Evolutionary conservation across 345 rosid genomes (phyloP).

Genomic region (Bretschneidera sinensis): DNA sequence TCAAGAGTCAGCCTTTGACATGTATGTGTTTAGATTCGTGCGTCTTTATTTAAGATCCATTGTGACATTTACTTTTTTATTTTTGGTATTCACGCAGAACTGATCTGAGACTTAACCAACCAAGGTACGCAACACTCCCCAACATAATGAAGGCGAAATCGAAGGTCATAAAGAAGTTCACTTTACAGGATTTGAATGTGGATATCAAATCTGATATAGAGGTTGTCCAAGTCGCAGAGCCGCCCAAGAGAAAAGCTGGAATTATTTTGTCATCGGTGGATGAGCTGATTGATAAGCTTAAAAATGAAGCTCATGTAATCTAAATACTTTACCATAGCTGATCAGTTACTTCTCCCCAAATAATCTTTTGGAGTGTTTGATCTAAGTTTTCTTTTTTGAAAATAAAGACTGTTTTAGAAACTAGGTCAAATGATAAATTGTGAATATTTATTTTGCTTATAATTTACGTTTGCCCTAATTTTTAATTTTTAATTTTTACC

Average conservation of each 20-base stretch:
- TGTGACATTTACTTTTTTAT: too few species aligned
- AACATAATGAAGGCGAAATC: conserved; percentile 96
- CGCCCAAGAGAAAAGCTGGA: conserved; percentile 77
- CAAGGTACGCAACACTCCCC: conserved; percentile 90
- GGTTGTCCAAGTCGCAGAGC: conserved; percentile 67
- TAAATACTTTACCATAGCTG: conserved; percentile 21
- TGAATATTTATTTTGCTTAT: too few species aligned
- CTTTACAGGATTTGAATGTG: conserved; percentile 59
- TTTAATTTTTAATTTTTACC: too few species aligned
- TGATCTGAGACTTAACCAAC: conserved; percentile 90
- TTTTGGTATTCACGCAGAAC: conserved; percentile 45
- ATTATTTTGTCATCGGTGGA: conserved; percentile 60
- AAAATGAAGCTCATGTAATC: conserved; percentile 68
- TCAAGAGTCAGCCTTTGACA: too few species aligned
- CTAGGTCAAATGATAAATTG: too few species aligned
- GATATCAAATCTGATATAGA: conserved; percentile 56
- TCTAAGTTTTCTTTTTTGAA: too few species aligned
- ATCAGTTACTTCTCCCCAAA: neutral
- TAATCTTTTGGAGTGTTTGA: too few species aligned
- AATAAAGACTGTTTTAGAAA: too few species aligned
- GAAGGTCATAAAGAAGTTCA: conserved; percentile 67
- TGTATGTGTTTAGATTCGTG: too few species aligned
- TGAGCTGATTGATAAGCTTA: conserved; percentile 75
- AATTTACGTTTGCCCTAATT: too few species aligned
- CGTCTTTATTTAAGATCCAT: too few species aligned